A percentile compares a stretch with the other conserved stretches of the same genome.
Conservation (phyloP, 352 stramenopile genomes). For the Phytophthora citrophthora region DNA sequence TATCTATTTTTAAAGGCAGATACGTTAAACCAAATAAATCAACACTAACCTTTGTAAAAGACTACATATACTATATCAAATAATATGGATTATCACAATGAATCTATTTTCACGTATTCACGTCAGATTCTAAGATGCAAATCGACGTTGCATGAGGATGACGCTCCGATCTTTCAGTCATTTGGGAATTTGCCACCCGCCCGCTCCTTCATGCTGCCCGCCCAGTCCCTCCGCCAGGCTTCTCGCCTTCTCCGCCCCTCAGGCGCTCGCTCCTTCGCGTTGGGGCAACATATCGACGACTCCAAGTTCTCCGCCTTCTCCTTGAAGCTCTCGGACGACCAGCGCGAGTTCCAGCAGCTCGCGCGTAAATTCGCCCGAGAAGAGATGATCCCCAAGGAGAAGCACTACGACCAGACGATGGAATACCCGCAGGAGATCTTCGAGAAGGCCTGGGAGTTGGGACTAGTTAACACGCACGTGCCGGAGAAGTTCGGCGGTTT, state of each 20-base stretch:
- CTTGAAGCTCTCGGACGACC: slow-evolving; percentile 87
- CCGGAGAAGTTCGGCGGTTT: slow-evolving; percentile 86
- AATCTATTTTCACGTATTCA: slow-evolving; percentile 4
- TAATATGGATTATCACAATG: not conserved
- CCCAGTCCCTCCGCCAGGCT: slow-evolving; percentile 20
- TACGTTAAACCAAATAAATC: not conserved
- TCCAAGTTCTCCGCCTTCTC: slow-evolving; percentile 58
- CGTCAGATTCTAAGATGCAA: slow-evolving; percentile 1
- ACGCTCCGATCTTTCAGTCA: slow-evolving; percentile 12
- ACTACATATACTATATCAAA: no score
- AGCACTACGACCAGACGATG: slow-evolving; percentile 83
- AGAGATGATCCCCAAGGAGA: slow-evolving; percentile 91
- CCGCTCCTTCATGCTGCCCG: slow-evolving; percentile 14
- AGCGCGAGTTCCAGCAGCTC: slow-evolving; percentile 87
- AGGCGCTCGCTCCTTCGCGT: slow-evolving; percentile 47
- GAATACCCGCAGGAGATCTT: slow-evolving; percentile 91
- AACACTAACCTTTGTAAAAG: no score
- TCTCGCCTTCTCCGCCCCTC: slow-evolving; percentile 15
- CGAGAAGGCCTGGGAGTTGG: slow-evolving; percentile 89
- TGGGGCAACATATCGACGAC: slow-evolving; percentile 59
- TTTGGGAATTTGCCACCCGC: slow-evolving; percentile 11
- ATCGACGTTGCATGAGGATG: not conserved
- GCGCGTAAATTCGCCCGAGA: slow-evolving; percentile 90
- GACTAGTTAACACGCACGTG: slow-evolving; percentile 89
- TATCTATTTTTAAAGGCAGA: not conserved